Evolutionary conservation across 805 yeast species (phyloP), one percentile per base, ranked within the genome.

Genomic region (Ogataea ganodermae): DNA sequence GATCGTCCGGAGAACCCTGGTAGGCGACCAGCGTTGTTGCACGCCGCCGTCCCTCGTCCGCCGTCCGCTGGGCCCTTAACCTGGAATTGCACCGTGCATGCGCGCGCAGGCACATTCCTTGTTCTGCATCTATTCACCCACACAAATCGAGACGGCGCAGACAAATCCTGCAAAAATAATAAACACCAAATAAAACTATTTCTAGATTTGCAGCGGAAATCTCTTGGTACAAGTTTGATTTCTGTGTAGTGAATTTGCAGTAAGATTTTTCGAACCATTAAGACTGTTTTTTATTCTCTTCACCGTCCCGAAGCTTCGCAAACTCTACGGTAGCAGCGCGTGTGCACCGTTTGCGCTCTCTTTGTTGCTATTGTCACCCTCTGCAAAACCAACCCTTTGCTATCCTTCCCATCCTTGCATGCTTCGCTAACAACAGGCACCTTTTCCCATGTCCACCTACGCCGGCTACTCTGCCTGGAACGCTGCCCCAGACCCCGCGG

Each of bases 121-220:
- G 32, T 18, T 28, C 42, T 38, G 42, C 32, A 38, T 24, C 24
- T 10, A 38, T 38, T 38, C 16, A 38, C 32, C 24, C 42, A 26
- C 31, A 17, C 41, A 37, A 20, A 10, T 16, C 16, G 31, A 23
- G 30, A 24, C 31, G 42, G 27, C 42, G 17, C 21, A 17, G 22
- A n/a, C 42, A 38, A 26, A 17, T 24, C 17, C 3, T 27, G 22
- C 22, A 24, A 38, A 23, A 35, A 20, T 7, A 24, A 37, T n/a
- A 30, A 24, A 27, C 12, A 26, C 42, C 27, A 38, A 38, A 38
- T 20, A 38, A 26, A 38, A 38, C 32, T 38, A 18, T 26, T 38
- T 38, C 42, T 38, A 38, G 27, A 27, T 38, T 26, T 27, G 42
- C 42, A 26, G 42, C 24, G 32, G 23, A 38, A 38, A 38, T 38